Evolutionary conservation across 1,284 basidiomycete genomes (phyloP), one percentile per base, ranked within the genome.

Genomic region (Cryptococcus wingfieldii): DNA sequence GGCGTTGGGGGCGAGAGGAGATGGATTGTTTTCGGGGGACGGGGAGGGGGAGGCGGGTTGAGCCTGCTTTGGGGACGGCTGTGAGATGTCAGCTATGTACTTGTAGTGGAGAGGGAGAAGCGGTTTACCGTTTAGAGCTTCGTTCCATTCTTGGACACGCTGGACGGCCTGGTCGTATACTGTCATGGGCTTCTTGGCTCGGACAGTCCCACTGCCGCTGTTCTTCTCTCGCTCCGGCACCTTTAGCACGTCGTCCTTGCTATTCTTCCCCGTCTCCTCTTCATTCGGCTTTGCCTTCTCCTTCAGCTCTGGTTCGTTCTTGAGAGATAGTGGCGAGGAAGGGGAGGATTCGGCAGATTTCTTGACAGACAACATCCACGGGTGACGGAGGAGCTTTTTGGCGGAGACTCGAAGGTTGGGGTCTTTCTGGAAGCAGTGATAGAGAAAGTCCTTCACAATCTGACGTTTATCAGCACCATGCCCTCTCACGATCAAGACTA

Each of bases 361-460:
- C 71, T 84, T 87, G 8, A 90, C 87, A 0, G 87, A 83, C 25
- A 88, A 77, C 92, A 98, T 98, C 95, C 95, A 98, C 9, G 92
- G 90, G 69, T 98, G 95, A 64, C 83, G 83, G 34, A 96, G 80
- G 8, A 98, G 81, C 77, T 97, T 97, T 77, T 89, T 90, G 3
- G 95, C 95, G 0, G 89, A 88, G 63, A 98, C 87, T 23, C 95
- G 87, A 43, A 98, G 80, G 74, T 97, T 96, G 62, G 86, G 86
- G 71, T 98, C 95, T 76, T 98, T 98, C 79, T 98, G 95, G 77
- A 98, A 98, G 73, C 95, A 98, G 65, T 97, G 93, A 62, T 91
- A 88, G 9, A 98, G 80, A 69, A 98, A 98, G 76, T 98, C 93
- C 69, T 95, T 91, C 64, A 96, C 94, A 58, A 95, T 87, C 51